A percentile compares a stretch with the other conserved stretches of the same genome.
These are phyloP conservation scores for Candida yuanshanica DNA, from an alignment of 805 yeast genomes.

Conservation along the genomic window DNA sequence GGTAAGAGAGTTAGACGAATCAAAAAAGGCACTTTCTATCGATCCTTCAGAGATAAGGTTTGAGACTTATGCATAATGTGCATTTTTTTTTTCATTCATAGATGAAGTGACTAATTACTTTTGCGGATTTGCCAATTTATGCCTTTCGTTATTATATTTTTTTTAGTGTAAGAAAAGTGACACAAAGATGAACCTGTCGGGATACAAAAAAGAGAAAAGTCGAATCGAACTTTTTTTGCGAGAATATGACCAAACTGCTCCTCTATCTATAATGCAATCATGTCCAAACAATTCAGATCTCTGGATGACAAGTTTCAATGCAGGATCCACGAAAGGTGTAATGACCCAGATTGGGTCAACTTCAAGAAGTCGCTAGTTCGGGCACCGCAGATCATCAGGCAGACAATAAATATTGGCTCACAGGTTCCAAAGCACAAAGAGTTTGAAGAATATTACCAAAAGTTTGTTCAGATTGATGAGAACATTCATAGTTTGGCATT, in stretches of 20 bases:
- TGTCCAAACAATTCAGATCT: neutral
- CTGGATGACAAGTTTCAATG: constrained; percentile 18
- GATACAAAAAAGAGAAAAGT: too few species aligned
- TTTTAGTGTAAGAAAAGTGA: neutral
- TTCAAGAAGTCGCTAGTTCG: constrained; percentile 71
- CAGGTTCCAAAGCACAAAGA: constrained; percentile 44
- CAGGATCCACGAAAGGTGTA: constrained; percentile 20
- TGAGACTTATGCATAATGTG: too few species aligned
- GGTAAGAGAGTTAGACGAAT: too few species aligned
- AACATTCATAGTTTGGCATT: constrained; percentile 10
- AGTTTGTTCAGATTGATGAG: constrained; percentile 3
- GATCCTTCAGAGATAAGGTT: too few species aligned
- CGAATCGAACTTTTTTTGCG: neutral
- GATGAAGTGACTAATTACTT: too few species aligned
- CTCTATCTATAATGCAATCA: neutral
- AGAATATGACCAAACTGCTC: neutral
- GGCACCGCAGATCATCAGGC: constrained; percentile 88
- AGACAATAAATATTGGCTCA: constrained; percentile 76
- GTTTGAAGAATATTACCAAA: constrained; percentile 4
- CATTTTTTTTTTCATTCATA: too few species aligned
- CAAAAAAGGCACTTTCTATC: too few species aligned
- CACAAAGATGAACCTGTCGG: constrained; percentile 2
- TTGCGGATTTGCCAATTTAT: too few species aligned
- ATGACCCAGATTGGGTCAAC: constrained; percentile 22
- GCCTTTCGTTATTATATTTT: too few species aligned